Base-by-base conservation (phyloP, 805 yeast species). In the Ogataea naganishii region DNA sequence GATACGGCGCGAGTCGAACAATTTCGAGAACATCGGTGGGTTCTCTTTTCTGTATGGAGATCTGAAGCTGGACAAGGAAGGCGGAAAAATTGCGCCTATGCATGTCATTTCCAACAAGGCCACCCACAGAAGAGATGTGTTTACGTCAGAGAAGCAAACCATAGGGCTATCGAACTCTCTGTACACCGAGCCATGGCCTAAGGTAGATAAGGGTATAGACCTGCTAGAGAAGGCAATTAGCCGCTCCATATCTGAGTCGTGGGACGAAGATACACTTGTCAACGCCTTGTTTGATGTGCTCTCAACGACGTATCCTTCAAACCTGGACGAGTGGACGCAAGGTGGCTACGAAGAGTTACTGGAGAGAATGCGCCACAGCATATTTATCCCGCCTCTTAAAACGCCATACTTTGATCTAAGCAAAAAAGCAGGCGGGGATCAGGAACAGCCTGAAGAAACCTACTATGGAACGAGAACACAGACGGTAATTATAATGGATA, bases 401-500 rank as follows among this genome's bases (percentile, higher is more conserved):
- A 49, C 57, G 5, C 38, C 47, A 7, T 45, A 27, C 13, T 9
- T 14, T 25, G 27, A 7, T 6, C 21, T 5, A 20, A 26, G 13
- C 14, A 18, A 7, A 18, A 26, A 10, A 6, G 23, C 14, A 49
- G 13, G 3, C 12, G 26, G 2, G 25, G 25, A 13, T 21, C 20
- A 7, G 14, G 50, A 58, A 4, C 35, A 39, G 13, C 42, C 53
- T n/a, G 54, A 62, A 11, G 84, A 85, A 0, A 52, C 60, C 14
- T 75, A 62, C 43, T 88, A 85, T 47, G 96, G 96, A 1, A 86
- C 96, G 0, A 58, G 96, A 32, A 82, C 95, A 0, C 95, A 86
- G 50, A 84, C 94, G 0, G 69, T 85, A 2, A 63, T 85, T 4
- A 42, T 83, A 14, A 63, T 81, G 7, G 73, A 71, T 44, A 65